phyloP scores from a whole-genome alignment of 306 rosid species.

The Acacia melanoxylon region DNA sequence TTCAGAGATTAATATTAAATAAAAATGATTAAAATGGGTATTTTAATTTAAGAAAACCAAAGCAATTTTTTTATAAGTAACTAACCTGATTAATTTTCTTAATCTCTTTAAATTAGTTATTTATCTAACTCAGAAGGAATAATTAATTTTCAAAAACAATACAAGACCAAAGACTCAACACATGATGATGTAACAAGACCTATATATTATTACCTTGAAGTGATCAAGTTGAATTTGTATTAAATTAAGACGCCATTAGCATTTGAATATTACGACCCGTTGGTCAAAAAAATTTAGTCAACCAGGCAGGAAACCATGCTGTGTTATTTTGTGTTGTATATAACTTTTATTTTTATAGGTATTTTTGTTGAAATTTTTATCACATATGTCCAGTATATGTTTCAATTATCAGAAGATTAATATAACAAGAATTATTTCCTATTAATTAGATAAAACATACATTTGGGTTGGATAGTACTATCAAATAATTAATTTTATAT shows the following conservation, averaged over 20 bases:
- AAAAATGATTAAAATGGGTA: no score
- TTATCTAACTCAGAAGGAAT: no score
- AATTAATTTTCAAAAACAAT: not conserved
- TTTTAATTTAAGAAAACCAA: no score
- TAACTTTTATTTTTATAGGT: not conserved
- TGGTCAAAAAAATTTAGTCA: not conserved
- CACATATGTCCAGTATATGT: not conserved
- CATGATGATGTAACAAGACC: not conserved
- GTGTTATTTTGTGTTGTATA: not conserved
- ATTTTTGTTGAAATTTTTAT: not conserved
- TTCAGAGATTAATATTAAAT: no score
- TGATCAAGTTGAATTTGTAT: not conserved
- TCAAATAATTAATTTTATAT: not conserved
- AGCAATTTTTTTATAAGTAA: no score
- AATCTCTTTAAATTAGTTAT: no score
- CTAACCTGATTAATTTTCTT: no score
- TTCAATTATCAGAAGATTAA: not conserved
- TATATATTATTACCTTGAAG: not conserved
- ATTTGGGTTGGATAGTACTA: not conserved
- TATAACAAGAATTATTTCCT: not conserved
- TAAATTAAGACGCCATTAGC: not conserved
- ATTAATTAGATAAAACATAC: not conserved
- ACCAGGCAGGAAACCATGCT: not conserved
- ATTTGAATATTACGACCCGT: not conserved
- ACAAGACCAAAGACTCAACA: not conserved